Evolutionary conservation across 805 yeast species (phyloP), one percentile per base, ranked within the genome.

Genomic region (Huiozyma naganishii): DNA sequence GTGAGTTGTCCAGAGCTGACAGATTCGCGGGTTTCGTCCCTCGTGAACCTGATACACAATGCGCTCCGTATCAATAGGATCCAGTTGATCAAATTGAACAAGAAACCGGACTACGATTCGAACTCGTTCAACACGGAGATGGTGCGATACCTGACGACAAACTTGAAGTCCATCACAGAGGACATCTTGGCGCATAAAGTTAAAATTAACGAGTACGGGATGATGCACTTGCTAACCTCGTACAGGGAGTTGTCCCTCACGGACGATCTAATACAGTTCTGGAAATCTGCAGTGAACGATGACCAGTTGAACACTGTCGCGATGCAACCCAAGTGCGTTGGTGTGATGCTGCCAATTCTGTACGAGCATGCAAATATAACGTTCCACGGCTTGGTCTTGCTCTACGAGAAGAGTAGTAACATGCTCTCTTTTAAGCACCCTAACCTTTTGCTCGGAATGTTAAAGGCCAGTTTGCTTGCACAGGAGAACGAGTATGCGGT

Each of bases 271-370:
- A 69, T 81, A 40, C 67, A 71, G 47, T 67, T 79, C 44, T 83
- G 90, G 90, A 80, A 79, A 51, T 59, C 70, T 10, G 73, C 43
- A 13, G 33, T 45, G 28, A 32, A 29, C 27, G 36, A 37, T 33
- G 34, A 35, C 12, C 9, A n/a, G 4, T 23, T 45, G 29, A 13
- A 29, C 13, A 27, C 53, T 17, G 54, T 71, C 10, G 80, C 76
- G 59, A 68, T 80, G 44, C 69, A 72, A 34, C 82, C 80, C 52
- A 72, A 73, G 46, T 78, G 79, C 17, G 73, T 83, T 52, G 81
- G 85, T 34, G 72, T 76, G 3, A 69, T 81, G 27, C 69, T 83
- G 56, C 87, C 86, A n/a, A 65, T 80, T 27, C 71, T 83, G 38
- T 75, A 68, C 50, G 73, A 74, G 45, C 67, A 71, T 39, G 76